These are phyloP conservation scores for Uromyces viciae-fabae DNA, from an alignment of 1,284 basidiomycete genomes.

Conservation along the genomic window DNA sequence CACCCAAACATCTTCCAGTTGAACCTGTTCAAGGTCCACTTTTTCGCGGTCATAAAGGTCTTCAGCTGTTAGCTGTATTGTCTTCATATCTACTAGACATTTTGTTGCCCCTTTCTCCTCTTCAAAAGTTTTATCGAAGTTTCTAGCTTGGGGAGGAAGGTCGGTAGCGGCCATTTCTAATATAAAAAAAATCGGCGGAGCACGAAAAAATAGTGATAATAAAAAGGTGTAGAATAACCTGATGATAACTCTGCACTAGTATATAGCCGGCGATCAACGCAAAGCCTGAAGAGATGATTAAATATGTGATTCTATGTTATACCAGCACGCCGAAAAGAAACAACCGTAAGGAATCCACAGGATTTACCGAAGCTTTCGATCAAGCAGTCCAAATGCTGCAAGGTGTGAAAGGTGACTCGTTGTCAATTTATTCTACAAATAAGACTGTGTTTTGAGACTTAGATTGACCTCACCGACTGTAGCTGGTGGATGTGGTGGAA, in stretches of 20 bases:
- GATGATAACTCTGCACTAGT: background rate
- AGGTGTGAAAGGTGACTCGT: background rate
- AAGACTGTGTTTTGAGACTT: background rate
- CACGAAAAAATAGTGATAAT: background rate
- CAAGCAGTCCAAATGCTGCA: background rate
- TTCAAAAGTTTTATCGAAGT: slow-evolving; percentile 42
- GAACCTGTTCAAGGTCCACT: slow-evolving; percentile 94
- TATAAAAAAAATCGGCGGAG: background rate
- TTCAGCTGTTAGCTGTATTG: slow-evolving; percentile 82
- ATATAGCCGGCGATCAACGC: slow-evolving; percentile 15
- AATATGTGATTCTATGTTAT: background rate
- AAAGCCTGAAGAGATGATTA: background rate
- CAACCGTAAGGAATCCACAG: background rate
- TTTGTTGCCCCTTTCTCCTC: slow-evolving; percentile 38
- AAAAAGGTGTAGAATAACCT: background rate
- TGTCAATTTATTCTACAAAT: background rate
- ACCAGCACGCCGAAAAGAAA: no score
- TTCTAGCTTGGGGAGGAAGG: slow-evolving; percentile 4
- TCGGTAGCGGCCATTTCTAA: background rate
- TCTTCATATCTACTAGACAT: slow-evolving; percentile 56
- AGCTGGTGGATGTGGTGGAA: background rate
- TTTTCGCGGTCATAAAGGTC: slow-evolving; percentile 98
- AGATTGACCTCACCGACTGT: background rate
- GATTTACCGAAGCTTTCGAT: background rate
- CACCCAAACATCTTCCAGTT: slow-evolving; percentile 94